These are phyloP conservation scores for Aureobasidium sp. DNA, from an alignment of 2,329 filamentous ascomycete genomes.

Conservation along the genomic window DNA sequence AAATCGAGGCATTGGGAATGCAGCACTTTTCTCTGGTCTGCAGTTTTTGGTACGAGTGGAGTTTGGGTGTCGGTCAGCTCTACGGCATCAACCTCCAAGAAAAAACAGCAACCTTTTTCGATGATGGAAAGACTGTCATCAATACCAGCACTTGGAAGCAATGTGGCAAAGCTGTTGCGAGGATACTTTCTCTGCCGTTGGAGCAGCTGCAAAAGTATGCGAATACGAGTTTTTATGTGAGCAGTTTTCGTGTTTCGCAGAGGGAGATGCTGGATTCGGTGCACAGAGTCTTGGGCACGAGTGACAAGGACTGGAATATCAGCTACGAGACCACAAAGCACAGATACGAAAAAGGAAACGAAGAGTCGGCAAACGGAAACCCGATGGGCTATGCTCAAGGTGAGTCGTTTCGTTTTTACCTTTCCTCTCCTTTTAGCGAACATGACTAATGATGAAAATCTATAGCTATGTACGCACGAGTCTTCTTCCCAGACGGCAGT, in stretches of 20 bases:
- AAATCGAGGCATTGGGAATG: constrained; percentile 24
- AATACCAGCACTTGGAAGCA: constrained; percentile 29
- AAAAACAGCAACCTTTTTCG: constrained; percentile 23
- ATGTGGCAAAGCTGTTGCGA: constrained; percentile 29
- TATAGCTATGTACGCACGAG: constrained; percentile 46
- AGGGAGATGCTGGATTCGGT: constrained; percentile 32
- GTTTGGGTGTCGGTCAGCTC: constrained; percentile 18
- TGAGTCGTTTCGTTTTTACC: neutral
- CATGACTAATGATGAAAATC: neutral
- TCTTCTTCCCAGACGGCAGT: constrained; percentile 38
- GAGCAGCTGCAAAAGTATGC: constrained; percentile 22
- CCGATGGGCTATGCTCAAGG: constrained; percentile 39
- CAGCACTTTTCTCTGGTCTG: constrained; percentile 25
- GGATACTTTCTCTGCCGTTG: constrained; percentile 29
- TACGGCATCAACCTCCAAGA: constrained; percentile 28
- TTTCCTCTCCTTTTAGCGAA: neutral
- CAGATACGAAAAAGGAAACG: constrained; percentile 44
- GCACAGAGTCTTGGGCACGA: constrained; percentile 29
- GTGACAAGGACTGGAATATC: constrained; percentile 32
- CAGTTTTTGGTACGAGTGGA: constrained; percentile 30
- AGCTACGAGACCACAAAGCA: constrained; percentile 25
- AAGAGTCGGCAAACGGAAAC: constrained; percentile 38
- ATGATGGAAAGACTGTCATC: constrained; percentile 25
- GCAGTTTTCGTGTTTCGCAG: constrained; percentile 32
- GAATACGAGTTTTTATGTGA: constrained; percentile 32